A percentile compares a stretch with the other conserved stretches of the same genome.
Evolutionary conservation across 371 early-diverging fungal genomes (phyloP).

Genomic region (Lichtheimia ramosa): DNA sequence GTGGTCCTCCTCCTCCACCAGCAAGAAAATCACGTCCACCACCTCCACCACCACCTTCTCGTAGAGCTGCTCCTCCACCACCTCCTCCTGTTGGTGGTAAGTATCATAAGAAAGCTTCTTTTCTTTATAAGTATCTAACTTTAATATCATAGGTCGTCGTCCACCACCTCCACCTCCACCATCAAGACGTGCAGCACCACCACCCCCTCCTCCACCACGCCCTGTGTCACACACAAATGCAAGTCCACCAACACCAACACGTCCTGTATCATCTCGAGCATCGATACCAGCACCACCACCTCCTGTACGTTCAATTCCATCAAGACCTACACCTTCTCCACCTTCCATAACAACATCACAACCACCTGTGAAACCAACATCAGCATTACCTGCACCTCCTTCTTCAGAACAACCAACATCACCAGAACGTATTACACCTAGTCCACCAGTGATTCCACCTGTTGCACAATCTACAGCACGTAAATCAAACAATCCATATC

Average conservation of each 20-base stretch:
- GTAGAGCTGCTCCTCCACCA: slow-evolving; percentile 26
- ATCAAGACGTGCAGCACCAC: slow-evolving; percentile 7
- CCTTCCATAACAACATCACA: neutral
- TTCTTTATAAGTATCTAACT: neutral
- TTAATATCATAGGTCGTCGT: slow-evolving; percentile 26
- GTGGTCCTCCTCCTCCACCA: slow-evolving; percentile 27
- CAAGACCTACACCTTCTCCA: neutral
- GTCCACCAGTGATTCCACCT: neutral
- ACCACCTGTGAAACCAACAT: slow-evolving; percentile 1
- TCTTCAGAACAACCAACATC: neutral
- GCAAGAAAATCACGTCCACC: slow-evolving; percentile 23
- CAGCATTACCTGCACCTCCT: neutral
- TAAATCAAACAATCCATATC: slow-evolving; percentile 2
- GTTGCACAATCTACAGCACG: neutral
- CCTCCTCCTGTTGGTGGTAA: slow-evolving; percentile 42
- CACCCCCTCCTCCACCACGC: slow-evolving; percentile 19
- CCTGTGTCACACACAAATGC: slow-evolving; percentile 13
- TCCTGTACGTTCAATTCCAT: slow-evolving; percentile 5
- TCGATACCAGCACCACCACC: slow-evolving; percentile 5
- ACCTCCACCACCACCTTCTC: slow-evolving; percentile 36
- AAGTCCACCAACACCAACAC: slow-evolving; percentile 28
- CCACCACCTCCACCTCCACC: slow-evolving; percentile 44
- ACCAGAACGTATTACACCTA: neutral
- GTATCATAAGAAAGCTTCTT: neutral
- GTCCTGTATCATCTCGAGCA: slow-evolving; percentile 9